These are phyloP conservation scores for Ogataea pignaliae DNA, from an alignment of 805 yeast species.

Conservation along the genomic window DNA sequence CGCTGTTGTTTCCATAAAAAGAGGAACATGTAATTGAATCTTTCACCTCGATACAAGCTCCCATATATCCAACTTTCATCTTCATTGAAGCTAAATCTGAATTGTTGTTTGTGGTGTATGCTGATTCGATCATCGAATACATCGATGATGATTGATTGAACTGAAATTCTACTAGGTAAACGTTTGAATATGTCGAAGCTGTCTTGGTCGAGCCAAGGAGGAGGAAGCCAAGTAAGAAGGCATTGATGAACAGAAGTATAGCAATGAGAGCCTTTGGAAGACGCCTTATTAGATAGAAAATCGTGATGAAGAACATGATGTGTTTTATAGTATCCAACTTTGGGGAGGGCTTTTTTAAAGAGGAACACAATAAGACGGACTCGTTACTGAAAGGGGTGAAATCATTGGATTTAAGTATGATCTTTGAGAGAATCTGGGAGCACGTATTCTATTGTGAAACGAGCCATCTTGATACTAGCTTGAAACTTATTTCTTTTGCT, in stretches of 20 bases:
- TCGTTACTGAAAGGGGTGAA: no score
- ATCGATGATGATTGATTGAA: conserved; percentile 45
- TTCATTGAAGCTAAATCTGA: conserved; percentile 36
- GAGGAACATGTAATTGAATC: conserved; percentile 33
- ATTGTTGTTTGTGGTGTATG: conserved; percentile 30
- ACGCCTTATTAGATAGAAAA: conserved; percentile 25
- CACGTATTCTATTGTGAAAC: no score
- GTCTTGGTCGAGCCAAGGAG: conserved; percentile 50
- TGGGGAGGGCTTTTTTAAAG: no score
- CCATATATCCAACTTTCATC: conserved; percentile 52
- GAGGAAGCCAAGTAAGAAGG: conserved; percentile 50
- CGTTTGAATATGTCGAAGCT: conserved; percentile 39
- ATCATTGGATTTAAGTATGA: no score
- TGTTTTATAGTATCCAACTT: neutral
- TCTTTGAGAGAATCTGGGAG: no score
- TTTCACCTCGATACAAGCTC: conserved; percentile 45
- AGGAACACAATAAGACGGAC: no score
- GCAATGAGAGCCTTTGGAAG: conserved; percentile 40
- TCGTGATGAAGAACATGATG: neutral
- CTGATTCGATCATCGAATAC: conserved; percentile 35
- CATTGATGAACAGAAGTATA: conserved; percentile 40
- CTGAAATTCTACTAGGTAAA: conserved; percentile 44
- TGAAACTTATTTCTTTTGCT: no score
- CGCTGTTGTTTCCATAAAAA: conserved; percentile 12
- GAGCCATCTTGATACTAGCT: no score